Percentiles rank a stretch among this genome's conserved stretches.
Evolutionary conservation across 805 yeast genomes (phyloP).

Genomic region (Metschnikowia colocasiae): DNA sequence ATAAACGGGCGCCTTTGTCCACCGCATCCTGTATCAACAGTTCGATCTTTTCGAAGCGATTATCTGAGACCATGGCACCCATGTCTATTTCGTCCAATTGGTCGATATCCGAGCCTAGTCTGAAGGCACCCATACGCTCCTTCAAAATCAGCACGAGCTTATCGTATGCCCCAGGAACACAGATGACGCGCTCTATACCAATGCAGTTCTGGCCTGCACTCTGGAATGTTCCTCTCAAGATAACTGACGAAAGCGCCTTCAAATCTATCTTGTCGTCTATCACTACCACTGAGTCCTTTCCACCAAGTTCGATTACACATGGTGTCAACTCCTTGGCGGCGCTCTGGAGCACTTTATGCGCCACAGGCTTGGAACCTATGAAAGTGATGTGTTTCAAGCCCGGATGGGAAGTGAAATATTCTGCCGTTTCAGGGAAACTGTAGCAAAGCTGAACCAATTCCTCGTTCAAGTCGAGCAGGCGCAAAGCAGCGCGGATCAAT

Average conservation of each 20-base stretch:
- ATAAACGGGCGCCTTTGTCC: conserved; percentile 69
- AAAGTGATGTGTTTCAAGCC: conserved; percentile 86
- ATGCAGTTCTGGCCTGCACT: conserved; percentile 98
- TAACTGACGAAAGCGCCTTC: conserved; percentile 58
- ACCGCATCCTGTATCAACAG: conserved; percentile 70
- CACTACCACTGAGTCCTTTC: conserved; percentile 88
- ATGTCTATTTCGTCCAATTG: conserved; percentile 87
- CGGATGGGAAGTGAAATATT: conserved; percentile 78
- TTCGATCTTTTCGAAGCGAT: conserved; percentile 68
- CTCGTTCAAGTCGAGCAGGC: conserved; percentile 71
- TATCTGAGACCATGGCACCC: conserved; percentile 91
- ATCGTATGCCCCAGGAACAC: conserved; percentile 67
- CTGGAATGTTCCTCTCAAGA: conserved; percentile 95
- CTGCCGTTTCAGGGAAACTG: conserved; percentile 88
- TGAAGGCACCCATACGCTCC: conserved; percentile 54
- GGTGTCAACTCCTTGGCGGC: conserved; percentile 90
- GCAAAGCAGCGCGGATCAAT: conserved; percentile 67
- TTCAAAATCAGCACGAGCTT: conserved; percentile 53
- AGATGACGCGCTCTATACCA: conserved; percentile 92
- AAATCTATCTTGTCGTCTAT: conserved; percentile 70
- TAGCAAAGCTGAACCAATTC: conserved; percentile 83
- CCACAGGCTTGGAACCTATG: conserved; percentile 94
- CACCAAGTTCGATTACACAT: conserved; percentile 93
- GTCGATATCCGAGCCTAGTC: conserved; percentile 90
- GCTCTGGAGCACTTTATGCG: conserved; percentile 77